These are phyloP conservation scores for Astraeus odoratus DNA, from an alignment of 768 basidiomycete genomes.

Conservation along the genomic window DNA sequence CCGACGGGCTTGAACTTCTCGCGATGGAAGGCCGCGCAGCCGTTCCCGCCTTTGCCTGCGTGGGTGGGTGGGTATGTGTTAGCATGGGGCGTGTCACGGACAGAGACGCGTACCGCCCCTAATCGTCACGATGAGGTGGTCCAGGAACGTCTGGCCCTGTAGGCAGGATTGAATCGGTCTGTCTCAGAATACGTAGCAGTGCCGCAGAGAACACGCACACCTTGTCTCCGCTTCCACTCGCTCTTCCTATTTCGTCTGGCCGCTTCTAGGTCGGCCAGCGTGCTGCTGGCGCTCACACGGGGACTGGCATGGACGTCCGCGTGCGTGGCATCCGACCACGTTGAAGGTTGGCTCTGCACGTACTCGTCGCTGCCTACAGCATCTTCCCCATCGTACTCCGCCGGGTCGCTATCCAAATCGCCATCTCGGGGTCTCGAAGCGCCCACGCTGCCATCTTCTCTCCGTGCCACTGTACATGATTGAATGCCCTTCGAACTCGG, in stretches of 20 bases:
- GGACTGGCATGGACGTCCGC: not conserved
- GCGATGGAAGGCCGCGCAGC: conserved; percentile 89
- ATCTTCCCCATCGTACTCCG: too few relatives aligned
- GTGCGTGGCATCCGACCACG: not conserved
- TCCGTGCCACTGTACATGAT: too few relatives aligned
- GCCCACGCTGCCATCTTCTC: too few relatives aligned
- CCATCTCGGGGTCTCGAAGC: too few relatives aligned
- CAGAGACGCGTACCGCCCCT: conserved; percentile 51
- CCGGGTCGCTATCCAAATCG: too few relatives aligned
- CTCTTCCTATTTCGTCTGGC: conserved; percentile 41
- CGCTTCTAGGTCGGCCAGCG: not conserved
- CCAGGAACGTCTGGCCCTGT: conserved; percentile 75
- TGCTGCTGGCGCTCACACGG: not conserved
- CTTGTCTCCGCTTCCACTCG: conserved; percentile 72
- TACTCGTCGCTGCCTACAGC: too few relatives aligned
- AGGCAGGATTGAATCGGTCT: too few relatives aligned
- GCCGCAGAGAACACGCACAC: conserved; percentile 34
- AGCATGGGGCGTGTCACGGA: not conserved
- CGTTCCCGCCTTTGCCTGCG: conserved; percentile 80
- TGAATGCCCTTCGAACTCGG: too few relatives aligned
- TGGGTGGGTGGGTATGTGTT: not conserved
- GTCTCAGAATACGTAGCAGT: too few relatives aligned
- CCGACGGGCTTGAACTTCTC: conserved; percentile 81
- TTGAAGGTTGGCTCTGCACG: too few relatives aligned
- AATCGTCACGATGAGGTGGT: conserved; percentile 73